Percentiles rank a stretch among this genome's conserved stretches.
Conservation (phyloP, 495 filamentous ascomycete species). For the Xylaria cubensis region DNA sequence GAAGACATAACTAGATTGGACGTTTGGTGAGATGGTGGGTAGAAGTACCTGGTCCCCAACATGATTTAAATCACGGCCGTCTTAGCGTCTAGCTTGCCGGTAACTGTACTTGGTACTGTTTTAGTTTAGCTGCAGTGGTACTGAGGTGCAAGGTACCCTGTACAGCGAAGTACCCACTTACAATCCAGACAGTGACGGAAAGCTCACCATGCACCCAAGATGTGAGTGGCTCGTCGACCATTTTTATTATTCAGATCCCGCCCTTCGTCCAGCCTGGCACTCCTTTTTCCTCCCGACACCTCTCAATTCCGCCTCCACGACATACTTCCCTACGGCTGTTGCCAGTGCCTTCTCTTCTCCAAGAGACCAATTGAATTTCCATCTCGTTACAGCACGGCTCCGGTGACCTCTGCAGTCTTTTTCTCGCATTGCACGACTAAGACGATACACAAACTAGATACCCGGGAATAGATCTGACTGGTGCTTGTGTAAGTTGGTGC, state of each 20-base stretch:
- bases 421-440: conserved; percentile 1
- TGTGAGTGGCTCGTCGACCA: conserved; percentile 22
- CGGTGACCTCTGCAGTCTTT: conserved; percentile 9
- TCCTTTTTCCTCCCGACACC: conserved; percentile 15
- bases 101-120: conserved; percentile 2
- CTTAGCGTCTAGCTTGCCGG: conserved; percentile 1
- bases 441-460: conserved; percentile 24
- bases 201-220: conserved; percentile 14
- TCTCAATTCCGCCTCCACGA: conserved; percentile 13
- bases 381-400: conserved; percentile 12
- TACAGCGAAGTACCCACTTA: conserved; percentile 5
- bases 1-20: not conserved
- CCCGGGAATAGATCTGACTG: conserved; percentile 27
- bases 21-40: conserved; percentile 18
- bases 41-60: conserved; percentile 21
- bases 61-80: conserved; percentile 13
- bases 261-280: conserved; percentile 9
- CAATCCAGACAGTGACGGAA: not conserved
- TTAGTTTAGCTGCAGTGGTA: conserved; percentile 3
- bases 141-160: not conserved
- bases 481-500: conserved; percentile 27
- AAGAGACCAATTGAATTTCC: conserved; percentile 17
- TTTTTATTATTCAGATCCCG: conserved; percentile 26
- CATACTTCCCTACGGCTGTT: conserved; percentile 18
- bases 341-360: conserved; percentile 17